Percentiles rank a stretch among this genome's conserved stretches.
These are phyloP conservation scores for Exophiala spinifera DNA, from an alignment of 2,329 filamentous ascomycete genomes.

Conservation along the genomic window DNA sequence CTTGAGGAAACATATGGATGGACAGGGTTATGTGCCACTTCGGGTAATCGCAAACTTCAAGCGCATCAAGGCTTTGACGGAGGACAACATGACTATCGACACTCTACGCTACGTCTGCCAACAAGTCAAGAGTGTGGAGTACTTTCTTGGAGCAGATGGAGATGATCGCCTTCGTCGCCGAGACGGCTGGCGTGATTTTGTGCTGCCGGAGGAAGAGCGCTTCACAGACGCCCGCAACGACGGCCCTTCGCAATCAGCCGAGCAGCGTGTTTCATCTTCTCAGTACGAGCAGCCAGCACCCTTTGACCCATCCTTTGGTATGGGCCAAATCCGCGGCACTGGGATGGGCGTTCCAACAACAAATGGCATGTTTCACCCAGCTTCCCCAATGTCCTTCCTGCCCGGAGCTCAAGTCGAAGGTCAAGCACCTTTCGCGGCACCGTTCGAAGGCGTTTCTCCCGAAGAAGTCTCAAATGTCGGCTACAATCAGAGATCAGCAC, in stretches of 20 bases:
- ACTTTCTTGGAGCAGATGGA: slow-evolving; percentile 70
- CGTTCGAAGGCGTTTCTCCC: slow-evolving; percentile 8
- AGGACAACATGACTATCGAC: slow-evolving; percentile 57
- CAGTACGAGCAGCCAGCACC: slow-evolving; percentile 7
- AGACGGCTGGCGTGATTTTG: slow-evolving; percentile 76
- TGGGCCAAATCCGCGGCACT: slow-evolving; percentile 19
- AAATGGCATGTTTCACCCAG: slow-evolving; percentile 18
- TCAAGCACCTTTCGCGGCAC: slow-evolving; percentile 9
- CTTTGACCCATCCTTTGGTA: slow-evolving; percentile 13
- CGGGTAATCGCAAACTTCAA: slow-evolving; percentile 81
- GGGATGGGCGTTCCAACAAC: slow-evolving; percentile 4
- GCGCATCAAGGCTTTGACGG: slow-evolving; percentile 70
- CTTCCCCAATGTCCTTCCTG: slow-evolving; percentile 15
- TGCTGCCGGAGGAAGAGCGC: slow-evolving; percentile 68
- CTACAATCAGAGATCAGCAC: slow-evolving; percentile 1
- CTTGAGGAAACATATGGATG: slow-evolving; percentile 88
- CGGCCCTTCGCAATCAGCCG: slow-evolving; percentile 49
- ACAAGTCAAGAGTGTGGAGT: slow-evolving; percentile 70
- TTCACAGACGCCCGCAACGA: slow-evolving; percentile 70
- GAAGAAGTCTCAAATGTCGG: neutral
- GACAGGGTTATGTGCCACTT: slow-evolving; percentile 84
- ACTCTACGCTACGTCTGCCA: slow-evolving; percentile 72
- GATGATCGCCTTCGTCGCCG: slow-evolving; percentile 73
- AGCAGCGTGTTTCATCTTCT: slow-evolving; percentile 6
- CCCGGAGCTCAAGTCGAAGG: slow-evolving; percentile 10